Percentiles rank a stretch among this genome's conserved stretches.
Evolutionary conservation across 495 filamentous ascomycete species (phyloP).

Genomic region (Aspergillus funiculosus): DNA sequence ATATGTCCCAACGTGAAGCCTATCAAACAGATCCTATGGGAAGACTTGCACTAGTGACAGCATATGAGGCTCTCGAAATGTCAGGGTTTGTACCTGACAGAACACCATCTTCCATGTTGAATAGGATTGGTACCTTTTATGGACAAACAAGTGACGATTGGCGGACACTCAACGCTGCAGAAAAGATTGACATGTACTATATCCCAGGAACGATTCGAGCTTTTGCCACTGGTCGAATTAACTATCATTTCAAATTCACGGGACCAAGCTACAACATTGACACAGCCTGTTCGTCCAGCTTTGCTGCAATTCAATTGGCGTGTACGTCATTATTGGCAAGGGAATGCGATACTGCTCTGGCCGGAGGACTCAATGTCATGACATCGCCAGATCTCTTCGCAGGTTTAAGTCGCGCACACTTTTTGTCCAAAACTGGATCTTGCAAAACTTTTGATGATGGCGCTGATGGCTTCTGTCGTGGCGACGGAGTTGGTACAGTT

Average conservation of each 20-base stretch:
- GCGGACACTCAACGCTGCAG: too few species aligned
- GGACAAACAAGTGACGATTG: too few species aligned
- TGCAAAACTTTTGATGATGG: constrained; percentile 64
- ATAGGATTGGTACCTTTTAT: too few species aligned
- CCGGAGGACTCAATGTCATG: constrained; percentile 62
- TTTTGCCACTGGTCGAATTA: not conserved
- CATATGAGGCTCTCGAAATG: too few species aligned
- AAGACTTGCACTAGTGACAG: too few species aligned
- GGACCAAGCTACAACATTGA: not conserved
- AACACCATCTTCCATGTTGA: too few species aligned
- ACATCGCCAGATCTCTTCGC: constrained; percentile 65
- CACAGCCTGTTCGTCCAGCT: not conserved
- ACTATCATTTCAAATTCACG: not conserved
- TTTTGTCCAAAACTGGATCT: constrained; percentile 58
- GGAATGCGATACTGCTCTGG: constrained; percentile 66
- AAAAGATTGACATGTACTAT: too few species aligned
- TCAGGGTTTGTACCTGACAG: too few species aligned
- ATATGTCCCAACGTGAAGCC: too few species aligned
- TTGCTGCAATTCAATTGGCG: not conserved
- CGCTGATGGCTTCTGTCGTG: constrained; percentile 69
- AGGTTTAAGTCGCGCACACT: constrained; percentile 62
- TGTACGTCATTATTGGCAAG: constrained; percentile 59
- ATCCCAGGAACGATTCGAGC: too few species aligned
- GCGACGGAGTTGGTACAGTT: constrained; percentile 39
- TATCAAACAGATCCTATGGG: too few species aligned